A percentile compares a stretch with the other conserved stretches of the same genome.
phyloP scores from a whole-genome alignment of 2,329 filamentous ascomycete species.

The Aspergillus vadensis region DNA sequence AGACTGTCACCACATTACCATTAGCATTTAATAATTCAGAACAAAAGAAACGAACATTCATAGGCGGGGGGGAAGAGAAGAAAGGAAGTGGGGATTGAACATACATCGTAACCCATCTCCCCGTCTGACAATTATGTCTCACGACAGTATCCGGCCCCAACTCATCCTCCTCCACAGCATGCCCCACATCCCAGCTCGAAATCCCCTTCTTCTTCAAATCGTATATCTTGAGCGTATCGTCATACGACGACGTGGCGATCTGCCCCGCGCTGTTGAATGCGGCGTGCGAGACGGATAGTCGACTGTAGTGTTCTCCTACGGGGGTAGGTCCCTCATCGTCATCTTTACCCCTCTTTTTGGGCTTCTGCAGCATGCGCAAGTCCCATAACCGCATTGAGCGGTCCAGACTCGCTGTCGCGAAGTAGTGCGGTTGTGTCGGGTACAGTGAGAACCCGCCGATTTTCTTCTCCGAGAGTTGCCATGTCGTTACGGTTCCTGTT shows the following conservation, averaged over 20 bases:
- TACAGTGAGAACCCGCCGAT: conserved; percentile 91
- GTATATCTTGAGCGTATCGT: conserved; percentile 93
- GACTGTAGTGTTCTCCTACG: conserved; percentile 78
- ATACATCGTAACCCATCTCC: conserved; percentile 84
- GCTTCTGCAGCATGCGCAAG: conserved; percentile 61
- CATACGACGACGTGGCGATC: conserved; percentile 88
- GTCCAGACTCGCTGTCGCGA: conserved; percentile 88
- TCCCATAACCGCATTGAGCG: conserved; percentile 93
- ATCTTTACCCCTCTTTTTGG: too few relatives aligned
- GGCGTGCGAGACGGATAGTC: conserved; percentile 86
- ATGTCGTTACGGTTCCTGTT: conserved; percentile 61
- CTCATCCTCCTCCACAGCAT: conserved; percentile 59
- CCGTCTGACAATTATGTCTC: conserved; percentile 92
- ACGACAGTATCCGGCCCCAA: conserved; percentile 72
- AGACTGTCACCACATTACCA: conserved; percentile 47
- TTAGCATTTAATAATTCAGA: not conserved
- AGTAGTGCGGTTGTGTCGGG: conserved; percentile 74
- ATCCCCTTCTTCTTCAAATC: conserved; percentile 65
- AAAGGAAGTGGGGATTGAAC: conserved; percentile 33
- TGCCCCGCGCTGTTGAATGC: conserved; percentile 85
- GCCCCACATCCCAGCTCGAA: conserved; percentile 60
- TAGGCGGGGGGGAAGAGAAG: too few relatives aligned
- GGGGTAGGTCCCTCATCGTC: conserved; percentile 62
- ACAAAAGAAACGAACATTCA: too few relatives aligned
- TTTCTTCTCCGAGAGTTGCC: conserved; percentile 83